Conservation (phyloP, 371 early-diverging fungal species). For the Rhizomucor miehei region DNA sequence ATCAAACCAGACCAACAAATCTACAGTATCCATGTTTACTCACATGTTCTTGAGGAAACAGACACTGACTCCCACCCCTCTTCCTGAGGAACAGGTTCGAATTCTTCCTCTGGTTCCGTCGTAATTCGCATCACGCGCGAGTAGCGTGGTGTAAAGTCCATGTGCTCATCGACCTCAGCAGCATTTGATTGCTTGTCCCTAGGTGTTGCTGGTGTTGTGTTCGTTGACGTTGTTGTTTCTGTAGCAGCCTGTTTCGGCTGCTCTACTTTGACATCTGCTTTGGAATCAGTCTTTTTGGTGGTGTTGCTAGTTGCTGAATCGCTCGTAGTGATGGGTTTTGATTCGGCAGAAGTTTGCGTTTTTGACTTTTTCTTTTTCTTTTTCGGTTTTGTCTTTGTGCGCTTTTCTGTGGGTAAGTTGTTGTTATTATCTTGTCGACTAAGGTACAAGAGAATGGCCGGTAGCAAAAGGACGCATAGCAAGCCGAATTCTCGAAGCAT, state of each 20-base stretch:
- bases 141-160: conserved; percentile 36
- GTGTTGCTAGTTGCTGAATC: background rate
- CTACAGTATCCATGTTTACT: background rate
- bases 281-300: conserved; percentile 2
- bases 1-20: background rate
- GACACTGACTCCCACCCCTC: conserved; percentile 26
- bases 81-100: conserved; percentile 35
- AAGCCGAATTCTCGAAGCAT: conserved; percentile 24
- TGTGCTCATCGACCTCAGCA: conserved; percentile 39
- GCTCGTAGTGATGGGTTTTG: background rate
- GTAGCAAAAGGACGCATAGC: conserved; percentile 19
- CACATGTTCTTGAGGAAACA: background rate
- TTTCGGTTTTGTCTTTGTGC: conserved; percentile 8
- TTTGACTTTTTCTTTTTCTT: conserved; percentile 18
- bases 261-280: conserved; percentile 6
- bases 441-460: conserved; percentile 16
- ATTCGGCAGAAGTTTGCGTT: conserved; percentile 6
- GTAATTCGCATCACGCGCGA: conserved; percentile 43
- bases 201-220: background rate
- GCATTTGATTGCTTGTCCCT: background rate
- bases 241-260: background rate
- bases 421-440: conserved; percentile 4
- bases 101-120: conserved; percentile 28
- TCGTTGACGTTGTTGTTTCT: background rate
- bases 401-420: background rate